A percentile compares a stretch with the other conserved stretches of the same genome.
phyloP scores from a whole-genome alignment of 306 rosid species.

The Cyamopsis tetragonoloba region DNA sequence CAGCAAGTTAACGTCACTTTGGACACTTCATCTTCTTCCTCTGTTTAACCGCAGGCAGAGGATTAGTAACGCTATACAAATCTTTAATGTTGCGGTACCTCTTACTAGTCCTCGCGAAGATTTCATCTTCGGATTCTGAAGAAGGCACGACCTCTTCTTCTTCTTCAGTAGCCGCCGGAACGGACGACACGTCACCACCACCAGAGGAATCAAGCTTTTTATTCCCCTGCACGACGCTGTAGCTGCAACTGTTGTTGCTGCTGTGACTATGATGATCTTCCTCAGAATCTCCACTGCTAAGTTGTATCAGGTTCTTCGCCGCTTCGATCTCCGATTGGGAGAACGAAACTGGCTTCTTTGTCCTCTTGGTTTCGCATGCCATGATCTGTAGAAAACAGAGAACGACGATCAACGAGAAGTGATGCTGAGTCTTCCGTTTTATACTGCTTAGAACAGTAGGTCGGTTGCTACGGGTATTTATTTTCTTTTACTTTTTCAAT shows the following conservation, averaged over 20 bases:
- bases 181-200: constrained; percentile 14
- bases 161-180: neutral
- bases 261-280: constrained; percentile 11
- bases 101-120: neutral
- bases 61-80: constrained; percentile 7
- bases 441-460: constrained; percentile 4
- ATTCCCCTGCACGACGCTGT: constrained; percentile 31
- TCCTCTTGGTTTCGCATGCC: constrained; percentile 16
- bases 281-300: constrained; percentile 40
- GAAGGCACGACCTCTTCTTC: no score
- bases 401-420: neutral
- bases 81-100: constrained; percentile 22
- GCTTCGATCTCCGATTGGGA: constrained; percentile 46
- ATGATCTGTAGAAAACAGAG: neutral
- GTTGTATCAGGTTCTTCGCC: constrained; percentile 50
- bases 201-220: neutral
- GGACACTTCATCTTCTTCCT: constrained; percentile 13
- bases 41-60: neutral
- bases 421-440: neutral
- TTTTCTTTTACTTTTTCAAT: neutral
- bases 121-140: constrained; percentile 17
- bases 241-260: constrained; percentile 27
- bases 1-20: neutral
- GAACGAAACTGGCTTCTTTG: neutral
- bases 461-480: constrained; percentile 11